These are phyloP conservation scores for Cryptosporidium ubiquitum DNA, from an alignment of 169 alveolate genomes.

Conservation along the genomic window DNA sequence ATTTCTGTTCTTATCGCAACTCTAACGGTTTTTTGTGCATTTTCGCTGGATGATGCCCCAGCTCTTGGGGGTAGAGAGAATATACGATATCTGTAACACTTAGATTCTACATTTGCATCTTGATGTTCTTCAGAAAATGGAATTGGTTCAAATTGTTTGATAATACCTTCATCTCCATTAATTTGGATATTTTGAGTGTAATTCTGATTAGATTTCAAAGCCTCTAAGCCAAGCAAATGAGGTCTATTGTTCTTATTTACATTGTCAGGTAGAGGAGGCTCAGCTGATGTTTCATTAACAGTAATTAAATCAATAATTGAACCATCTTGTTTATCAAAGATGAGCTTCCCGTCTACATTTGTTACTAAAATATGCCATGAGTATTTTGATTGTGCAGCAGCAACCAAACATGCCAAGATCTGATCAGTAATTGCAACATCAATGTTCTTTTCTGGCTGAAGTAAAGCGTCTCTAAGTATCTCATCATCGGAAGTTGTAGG, in stretches of 20 bases:
- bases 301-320: slow-evolving; percentile 90
- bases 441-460: slow-evolving; percentile 77
- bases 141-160: slow-evolving; percentile 33
- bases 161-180: slow-evolving; percentile 22
- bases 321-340: slow-evolving; percentile 91
- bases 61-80: slow-evolving; percentile 83
- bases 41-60: slow-evolving; percentile 76
- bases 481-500: slow-evolving; percentile 88
- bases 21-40: slow-evolving; percentile 74
- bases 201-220: slow-evolving; percentile 88
- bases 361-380: slow-evolving; percentile 90
- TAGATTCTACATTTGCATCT: slow-evolving; percentile 79
- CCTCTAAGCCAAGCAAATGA: slow-evolving; percentile 89
- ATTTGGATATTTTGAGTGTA: slow-evolving; percentile 84
- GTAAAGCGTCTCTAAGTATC: slow-evolving; percentile 81
- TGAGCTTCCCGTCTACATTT: slow-evolving; percentile 86
- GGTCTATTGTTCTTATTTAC: slow-evolving; percentile 90
- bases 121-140: slow-evolving; percentile 66
- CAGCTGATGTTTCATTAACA: slow-evolving; percentile 90
- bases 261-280: slow-evolving; percentile 90
- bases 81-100: slow-evolving; percentile 88
- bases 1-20: slow-evolving; percentile 75
- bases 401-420: slow-evolving; percentile 87
- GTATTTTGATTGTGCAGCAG: slow-evolving; percentile 89
- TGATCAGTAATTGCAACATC: slow-evolving; percentile 90